These are phyloP conservation scores for Paxillus rubicundulus DNA, from an alignment of 768 basidiomycete genomes.

Conservation along the genomic window DNA sequence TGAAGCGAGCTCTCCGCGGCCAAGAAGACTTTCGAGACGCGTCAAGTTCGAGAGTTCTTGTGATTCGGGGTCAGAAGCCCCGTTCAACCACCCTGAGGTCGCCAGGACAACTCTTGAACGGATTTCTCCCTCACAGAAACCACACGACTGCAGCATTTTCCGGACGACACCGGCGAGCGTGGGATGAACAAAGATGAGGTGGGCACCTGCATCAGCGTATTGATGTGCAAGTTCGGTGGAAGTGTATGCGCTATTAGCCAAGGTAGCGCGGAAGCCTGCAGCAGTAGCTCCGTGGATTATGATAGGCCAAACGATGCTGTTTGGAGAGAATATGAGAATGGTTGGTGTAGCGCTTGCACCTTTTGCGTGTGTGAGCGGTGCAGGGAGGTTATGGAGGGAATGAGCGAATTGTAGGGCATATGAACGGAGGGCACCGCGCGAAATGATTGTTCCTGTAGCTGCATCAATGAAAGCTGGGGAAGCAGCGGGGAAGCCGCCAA, in stretches of 20 bases:
- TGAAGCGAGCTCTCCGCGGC: slow-evolving; percentile 42
- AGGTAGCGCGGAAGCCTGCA: slow-evolving; percentile 64
- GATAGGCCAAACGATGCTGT: slow-evolving; percentile 58
- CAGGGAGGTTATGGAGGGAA: slow-evolving; percentile 50
- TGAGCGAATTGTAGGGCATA: slow-evolving; percentile 56
- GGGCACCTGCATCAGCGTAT: slow-evolving; percentile 63
- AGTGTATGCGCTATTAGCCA: slow-evolving; percentile 73
- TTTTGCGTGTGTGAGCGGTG: slow-evolving; percentile 48
- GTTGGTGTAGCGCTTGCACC: slow-evolving; percentile 41
- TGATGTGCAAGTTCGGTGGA: slow-evolving; percentile 69
- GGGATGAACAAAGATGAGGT: slow-evolving; percentile 64
- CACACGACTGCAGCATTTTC: slow-evolving; percentile 53
- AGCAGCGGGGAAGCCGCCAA: slow-evolving; percentile 44
- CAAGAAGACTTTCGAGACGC: slow-evolving; percentile 49
- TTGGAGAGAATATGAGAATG: slow-evolving; percentile 65
- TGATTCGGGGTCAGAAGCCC: slow-evolving; percentile 28
- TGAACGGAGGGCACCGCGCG: slow-evolving; percentile 52
- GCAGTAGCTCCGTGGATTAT: slow-evolving; percentile 49
- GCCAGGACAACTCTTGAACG: slow-evolving; percentile 57
- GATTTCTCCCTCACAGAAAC: slow-evolving; percentile 46
- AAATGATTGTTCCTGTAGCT: slow-evolving; percentile 50
- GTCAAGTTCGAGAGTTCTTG: slow-evolving; percentile 37
- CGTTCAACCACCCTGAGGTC: slow-evolving; percentile 44
- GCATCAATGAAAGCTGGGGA: slow-evolving; percentile 67
- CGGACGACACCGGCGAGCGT: slow-evolving; percentile 52